These are phyloP conservation scores for Cocos nucifera DNA, from an alignment of 176 grass and related monocot species.

Conservation along the genomic window DNA sequence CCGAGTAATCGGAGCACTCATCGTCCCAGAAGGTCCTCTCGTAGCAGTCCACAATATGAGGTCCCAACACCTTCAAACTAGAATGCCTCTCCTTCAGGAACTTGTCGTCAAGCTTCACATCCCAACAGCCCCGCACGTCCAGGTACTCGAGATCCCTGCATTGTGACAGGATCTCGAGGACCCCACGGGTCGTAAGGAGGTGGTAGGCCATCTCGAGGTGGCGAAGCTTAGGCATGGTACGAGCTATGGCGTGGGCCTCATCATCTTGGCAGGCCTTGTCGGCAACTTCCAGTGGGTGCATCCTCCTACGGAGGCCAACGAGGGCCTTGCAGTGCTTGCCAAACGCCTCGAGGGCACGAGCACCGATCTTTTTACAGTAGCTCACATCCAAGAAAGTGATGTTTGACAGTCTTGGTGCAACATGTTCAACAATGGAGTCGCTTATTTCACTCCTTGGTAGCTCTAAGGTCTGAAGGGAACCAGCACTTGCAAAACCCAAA, in stretches of 20 bases:
- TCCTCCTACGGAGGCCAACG: conserved; percentile 52
- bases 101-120: conserved; percentile 60
- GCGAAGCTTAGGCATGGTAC: conserved; percentile 64
- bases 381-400: conserved; percentile 85
- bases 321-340: conserved; percentile 59
- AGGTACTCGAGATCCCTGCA: conserved; percentile 72
- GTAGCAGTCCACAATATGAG: conserved; percentile 65
- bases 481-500: conserved; percentile 29
- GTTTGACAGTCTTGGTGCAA: conserved; percentile 46
- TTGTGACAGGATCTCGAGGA: conserved; percentile 49
- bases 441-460: conserved; percentile 89
- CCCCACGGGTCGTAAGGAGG: conserved; percentile 47
- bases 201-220: conserved; percentile 83
- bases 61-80: conserved; percentile 55
- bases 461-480: conserved; percentile 59
- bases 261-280: conserved; percentile 74
- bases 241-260: conserved; percentile 74
- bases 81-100: conserved; percentile 44
- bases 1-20: conserved; percentile 81
- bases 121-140: conserved; percentile 91
- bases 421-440: conserved; percentile 52
- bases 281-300: conserved; percentile 73
- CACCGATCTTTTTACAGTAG: conserved; percentile 73
- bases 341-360: conserved; percentile 76
- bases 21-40: conserved; percentile 73